Conservation (phyloP, 2,329 filamentous ascomycete genomes). For the Cladophialophora bantiana region DNA sequence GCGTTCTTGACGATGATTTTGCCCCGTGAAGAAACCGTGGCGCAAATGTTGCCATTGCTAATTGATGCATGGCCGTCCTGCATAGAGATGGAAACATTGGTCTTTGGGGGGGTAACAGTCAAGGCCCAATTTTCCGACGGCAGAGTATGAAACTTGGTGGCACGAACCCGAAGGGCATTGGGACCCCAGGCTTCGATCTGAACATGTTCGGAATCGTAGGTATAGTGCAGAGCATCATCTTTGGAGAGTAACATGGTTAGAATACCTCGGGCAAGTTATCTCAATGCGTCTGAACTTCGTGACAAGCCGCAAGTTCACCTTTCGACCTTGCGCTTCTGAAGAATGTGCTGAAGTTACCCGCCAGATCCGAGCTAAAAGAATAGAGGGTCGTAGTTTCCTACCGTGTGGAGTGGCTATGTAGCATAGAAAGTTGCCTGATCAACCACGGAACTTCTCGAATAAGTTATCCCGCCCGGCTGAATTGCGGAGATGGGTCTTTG, state of each 20-base stretch:
- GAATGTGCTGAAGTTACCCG: constrained; percentile 5
- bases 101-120: constrained; percentile 17
- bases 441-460: constrained; percentile 13
- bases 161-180: constrained; percentile 49
- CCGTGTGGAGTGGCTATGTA: constrained; percentile 6
- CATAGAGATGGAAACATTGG: constrained; percentile 26
- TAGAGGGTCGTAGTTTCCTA: neutral
- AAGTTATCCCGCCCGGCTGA: constrained; percentile 26
- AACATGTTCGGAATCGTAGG: constrained; percentile 49
- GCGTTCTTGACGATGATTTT: constrained; percentile 59
- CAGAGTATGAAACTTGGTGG: constrained; percentile 48
- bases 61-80: constrained; percentile 27
- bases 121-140: constrained; percentile 50
- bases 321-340: neutral
- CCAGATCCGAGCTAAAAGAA: constrained; percentile 10
- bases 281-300: neutral
- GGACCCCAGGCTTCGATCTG: constrained; percentile 51
- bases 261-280: neutral
- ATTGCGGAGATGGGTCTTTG: constrained; percentile 19
- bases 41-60: constrained; percentile 58
- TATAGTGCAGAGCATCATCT: constrained; percentile 46
- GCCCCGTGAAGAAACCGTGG: constrained; percentile 55
- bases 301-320: neutral
- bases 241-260: constrained; percentile 41
- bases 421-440: constrained; percentile 13